Evolutionary conservation across 305 asterid species (phyloP).

Genomic region (Plantago coronopus): DNA sequence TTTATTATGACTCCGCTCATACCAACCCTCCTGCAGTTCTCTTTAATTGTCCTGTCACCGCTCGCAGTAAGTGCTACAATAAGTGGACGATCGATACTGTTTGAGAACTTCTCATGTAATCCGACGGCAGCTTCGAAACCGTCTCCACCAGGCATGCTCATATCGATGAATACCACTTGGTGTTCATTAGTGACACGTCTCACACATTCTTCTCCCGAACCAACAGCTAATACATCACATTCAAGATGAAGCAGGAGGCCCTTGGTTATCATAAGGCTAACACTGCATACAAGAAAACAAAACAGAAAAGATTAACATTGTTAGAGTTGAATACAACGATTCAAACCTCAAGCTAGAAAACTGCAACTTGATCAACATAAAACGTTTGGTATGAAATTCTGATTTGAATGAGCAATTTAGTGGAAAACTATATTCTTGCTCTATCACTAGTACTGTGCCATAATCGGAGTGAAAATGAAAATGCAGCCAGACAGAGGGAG

Average conservation of each 20-base stretch:
- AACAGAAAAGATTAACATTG: background rate
- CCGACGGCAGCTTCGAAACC: constrained; percentile 56
- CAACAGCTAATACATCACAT: constrained; percentile 72
- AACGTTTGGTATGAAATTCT: too few relatives aligned
- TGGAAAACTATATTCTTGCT: too few relatives aligned
- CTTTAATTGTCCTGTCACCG: constrained; percentile 60
- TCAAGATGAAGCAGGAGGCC: constrained; percentile 85
- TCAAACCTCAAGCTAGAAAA: too few relatives aligned
- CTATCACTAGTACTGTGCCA: too few relatives aligned
- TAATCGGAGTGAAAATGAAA: too few relatives aligned
- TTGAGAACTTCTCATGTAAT: constrained; percentile 62
- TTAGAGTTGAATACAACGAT: background rate
- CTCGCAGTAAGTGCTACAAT: constrained; percentile 74
- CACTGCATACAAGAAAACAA: constrained; percentile 38
- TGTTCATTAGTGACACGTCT: constrained; percentile 57
- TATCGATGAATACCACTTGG: constrained; percentile 70
- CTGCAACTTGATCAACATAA: too few relatives aligned
- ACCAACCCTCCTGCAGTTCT: constrained; percentile 77
- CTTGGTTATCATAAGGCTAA: constrained; percentile 81
- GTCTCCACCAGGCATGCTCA: constrained; percentile 54
- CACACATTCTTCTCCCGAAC: constrained; percentile 77
- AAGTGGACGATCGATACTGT: constrained; percentile 56
- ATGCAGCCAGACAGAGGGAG: too few relatives aligned
- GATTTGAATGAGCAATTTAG: too few relatives aligned
- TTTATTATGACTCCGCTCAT: constrained; percentile 78